A percentile compares a stretch with the other conserved stretches of the same genome.
Evolutionary conservation across 169 alveolate species (phyloP).

Genomic region (Eimeria sp.): DNA sequence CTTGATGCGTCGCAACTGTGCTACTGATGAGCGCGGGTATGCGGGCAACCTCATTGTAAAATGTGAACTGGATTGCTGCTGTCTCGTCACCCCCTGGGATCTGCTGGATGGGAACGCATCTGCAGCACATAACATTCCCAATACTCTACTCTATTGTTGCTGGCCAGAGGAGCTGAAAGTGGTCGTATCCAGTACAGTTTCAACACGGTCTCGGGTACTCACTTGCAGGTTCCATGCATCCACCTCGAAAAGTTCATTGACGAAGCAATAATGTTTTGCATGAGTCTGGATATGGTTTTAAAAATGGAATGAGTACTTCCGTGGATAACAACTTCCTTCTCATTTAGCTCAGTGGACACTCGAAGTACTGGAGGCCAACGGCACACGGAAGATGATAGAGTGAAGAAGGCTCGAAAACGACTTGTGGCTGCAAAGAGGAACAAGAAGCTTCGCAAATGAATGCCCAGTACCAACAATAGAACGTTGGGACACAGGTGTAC

Average conservation of each 20-base stretch:
- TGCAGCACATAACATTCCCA: background rate
- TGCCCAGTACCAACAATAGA: too few relatives aligned
- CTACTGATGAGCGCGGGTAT: conserved; percentile 86
- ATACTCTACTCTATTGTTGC: background rate
- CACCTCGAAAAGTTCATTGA: conserved; percentile 93
- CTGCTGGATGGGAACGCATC: conserved; percentile 85
- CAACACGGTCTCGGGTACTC: conserved; percentile 65
- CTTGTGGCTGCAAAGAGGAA: conserved; percentile 88
- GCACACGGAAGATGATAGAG: conserved; percentile 70
- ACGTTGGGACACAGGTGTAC: background rate
- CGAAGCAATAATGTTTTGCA: conserved; percentile 91
- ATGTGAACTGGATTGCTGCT: conserved; percentile 82
- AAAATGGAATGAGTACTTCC: conserved; percentile 92
- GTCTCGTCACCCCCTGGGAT: conserved; percentile 86
- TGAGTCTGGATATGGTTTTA: conserved; percentile 92
- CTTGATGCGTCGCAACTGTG: conserved; percentile 86
- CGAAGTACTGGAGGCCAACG: conserved; percentile 86
- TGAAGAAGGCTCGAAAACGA: conserved; percentile 86
- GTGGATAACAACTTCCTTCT: conserved; percentile 93
- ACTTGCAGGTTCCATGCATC: conserved; percentile 93
- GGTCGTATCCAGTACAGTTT: background rate
- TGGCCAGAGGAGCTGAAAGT: too few relatives aligned
- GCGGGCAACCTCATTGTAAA: conserved; percentile 86
- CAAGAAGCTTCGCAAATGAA: background rate
- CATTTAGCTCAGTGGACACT: conserved; percentile 88